Evolutionary conservation across 106 monocot genomes (phyloP), one percentile per base, ranked within the genome.

Genomic region (Dioscorea dumetorum): DNA sequence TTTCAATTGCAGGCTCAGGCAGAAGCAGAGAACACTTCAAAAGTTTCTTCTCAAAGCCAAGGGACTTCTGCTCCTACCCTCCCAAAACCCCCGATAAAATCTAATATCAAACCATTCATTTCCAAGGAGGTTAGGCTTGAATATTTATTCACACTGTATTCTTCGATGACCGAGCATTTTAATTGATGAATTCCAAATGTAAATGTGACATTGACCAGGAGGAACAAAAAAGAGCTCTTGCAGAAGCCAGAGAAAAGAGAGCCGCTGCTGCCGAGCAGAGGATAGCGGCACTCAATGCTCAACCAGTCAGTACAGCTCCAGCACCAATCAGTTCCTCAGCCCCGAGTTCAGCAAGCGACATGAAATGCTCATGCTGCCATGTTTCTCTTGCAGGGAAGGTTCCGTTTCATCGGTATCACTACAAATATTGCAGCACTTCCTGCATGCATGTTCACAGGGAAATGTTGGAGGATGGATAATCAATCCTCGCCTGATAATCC

Each of bases 391-490:
- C 79, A 0, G 95, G 95, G 19, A 89, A 84, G 73, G 74, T 97
- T 12, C 92, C 95, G 2, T 97, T 97, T 78, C 95, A 97, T 63
- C 81, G 91, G 70, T 97, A 92, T 73, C 72, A 89, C 52, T 97
- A 89, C 78, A 84, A 89, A 49, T 97, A 97, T 63, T 97, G 95
- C 76, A 97, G 95, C 74, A 88, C 89, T 14, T 70, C 95, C 22
- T 97, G 95, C 78, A 92, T 97, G 95, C 84, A 92, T 80, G 84
- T 84, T 48, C 95, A 97, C 66, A 76, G 76, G 57, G 86, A 97
- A 74, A 76, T 77, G 73, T 74, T 91, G 33, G 81, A 95, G 67
- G 83, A 83, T 72, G 78, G 63, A 69, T 85, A 62, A 60, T 24
- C 50, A 4, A 4, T 4, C 15, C 14, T 20, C 14, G 3, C 28